Percentiles rank a stretch among this genome's conserved stretches.
Evolutionary conservation across 2,329 filamentous ascomycete species (phyloP).

Genomic region (Trichoderma sp.): DNA sequence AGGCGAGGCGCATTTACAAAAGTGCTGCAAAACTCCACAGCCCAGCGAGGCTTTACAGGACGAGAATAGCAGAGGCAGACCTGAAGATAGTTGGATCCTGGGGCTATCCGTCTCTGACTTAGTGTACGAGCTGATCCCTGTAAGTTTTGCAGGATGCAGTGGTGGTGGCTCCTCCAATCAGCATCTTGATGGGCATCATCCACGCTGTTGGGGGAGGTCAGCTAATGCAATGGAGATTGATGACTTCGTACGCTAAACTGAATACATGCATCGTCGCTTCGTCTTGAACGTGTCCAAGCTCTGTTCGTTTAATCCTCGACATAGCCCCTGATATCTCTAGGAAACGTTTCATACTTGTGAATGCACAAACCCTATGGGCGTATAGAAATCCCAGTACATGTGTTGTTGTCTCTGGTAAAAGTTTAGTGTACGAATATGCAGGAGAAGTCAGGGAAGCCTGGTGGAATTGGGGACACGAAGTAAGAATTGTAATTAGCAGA

Average conservation of each 20-base stretch:
- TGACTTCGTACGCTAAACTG: slow-evolving; percentile 6
- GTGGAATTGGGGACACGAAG: not conserved
- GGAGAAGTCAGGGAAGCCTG: not conserved
- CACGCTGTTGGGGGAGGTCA: not conserved
- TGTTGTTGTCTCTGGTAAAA: not conserved
- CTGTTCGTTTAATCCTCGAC: slow-evolving; percentile 3
- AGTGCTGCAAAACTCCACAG: slow-evolving; percentile 2
- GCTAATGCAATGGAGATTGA: not conserved
- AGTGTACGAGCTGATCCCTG: slow-evolving; percentile 20
- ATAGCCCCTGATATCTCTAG: not conserved
- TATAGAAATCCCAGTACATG: not conserved
- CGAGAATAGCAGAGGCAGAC: slow-evolving; percentile 8
- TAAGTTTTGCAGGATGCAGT: not conserved
- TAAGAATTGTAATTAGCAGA: not conserved
- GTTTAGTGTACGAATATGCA: slow-evolving; percentile 17
- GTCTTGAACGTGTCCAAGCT: not conserved
- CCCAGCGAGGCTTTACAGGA: slow-evolving; percentile 2
- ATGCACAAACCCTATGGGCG: not conserved
- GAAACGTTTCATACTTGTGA: not conserved
- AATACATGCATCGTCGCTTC: not conserved
- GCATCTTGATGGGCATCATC: not conserved
- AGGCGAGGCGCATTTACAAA: not conserved
- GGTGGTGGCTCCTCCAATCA: not conserved
- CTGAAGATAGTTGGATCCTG: not conserved
- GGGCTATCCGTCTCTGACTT: slow-evolving; percentile 7